These are phyloP conservation scores for Penicillium sp. DNA, from an alignment of 2,329 filamentous ascomycete species.

Conservation along the genomic window DNA sequence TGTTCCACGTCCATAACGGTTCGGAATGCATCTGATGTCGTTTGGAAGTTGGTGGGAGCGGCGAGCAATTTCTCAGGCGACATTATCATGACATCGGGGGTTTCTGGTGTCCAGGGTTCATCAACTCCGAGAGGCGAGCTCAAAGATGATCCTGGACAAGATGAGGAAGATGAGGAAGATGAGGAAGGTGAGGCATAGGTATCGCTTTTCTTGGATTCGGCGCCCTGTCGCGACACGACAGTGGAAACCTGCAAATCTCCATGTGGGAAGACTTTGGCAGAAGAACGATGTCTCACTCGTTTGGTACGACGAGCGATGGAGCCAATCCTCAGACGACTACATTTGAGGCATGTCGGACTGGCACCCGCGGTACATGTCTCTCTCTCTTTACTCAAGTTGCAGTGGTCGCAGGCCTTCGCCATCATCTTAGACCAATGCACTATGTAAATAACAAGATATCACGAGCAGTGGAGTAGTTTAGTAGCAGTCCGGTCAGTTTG, in stretches of 20 bases:
- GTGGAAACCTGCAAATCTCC: conserved; percentile 18
- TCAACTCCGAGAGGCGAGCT: conserved; percentile 2
- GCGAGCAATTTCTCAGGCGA: conserved; percentile 20
- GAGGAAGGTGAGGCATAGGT: conserved; percentile 6
- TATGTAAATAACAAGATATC: not conserved
- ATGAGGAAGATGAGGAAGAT: conserved; percentile 3
- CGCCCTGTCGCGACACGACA: conserved; percentile 5
- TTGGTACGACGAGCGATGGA: conserved; percentile 16
- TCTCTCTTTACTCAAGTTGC: conserved; percentile 19
- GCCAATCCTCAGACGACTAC: conserved; percentile 20
- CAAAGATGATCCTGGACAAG: conserved; percentile 7
- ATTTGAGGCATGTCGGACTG: conserved; percentile 18
- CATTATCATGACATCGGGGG: conserved; percentile 1
- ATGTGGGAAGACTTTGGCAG: conserved; percentile 15
- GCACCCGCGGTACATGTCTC: conserved; percentile 19
- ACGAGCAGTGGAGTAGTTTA: too few relatives aligned
- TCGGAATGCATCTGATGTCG: conserved; percentile 17
- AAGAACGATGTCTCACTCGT: conserved; percentile 16
- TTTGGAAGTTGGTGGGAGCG: conserved; percentile 11
- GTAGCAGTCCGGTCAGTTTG: not conserved
- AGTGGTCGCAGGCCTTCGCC: conserved; percentile 20
- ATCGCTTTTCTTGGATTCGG: conserved; percentile 1
- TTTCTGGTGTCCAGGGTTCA: conserved; percentile 3
- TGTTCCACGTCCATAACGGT: conserved; percentile 19
- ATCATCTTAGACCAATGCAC: conserved; percentile 31